Base-by-base conservation (phyloP, 495 filamentous ascomycete species). In the Xylona heveae region DNA sequence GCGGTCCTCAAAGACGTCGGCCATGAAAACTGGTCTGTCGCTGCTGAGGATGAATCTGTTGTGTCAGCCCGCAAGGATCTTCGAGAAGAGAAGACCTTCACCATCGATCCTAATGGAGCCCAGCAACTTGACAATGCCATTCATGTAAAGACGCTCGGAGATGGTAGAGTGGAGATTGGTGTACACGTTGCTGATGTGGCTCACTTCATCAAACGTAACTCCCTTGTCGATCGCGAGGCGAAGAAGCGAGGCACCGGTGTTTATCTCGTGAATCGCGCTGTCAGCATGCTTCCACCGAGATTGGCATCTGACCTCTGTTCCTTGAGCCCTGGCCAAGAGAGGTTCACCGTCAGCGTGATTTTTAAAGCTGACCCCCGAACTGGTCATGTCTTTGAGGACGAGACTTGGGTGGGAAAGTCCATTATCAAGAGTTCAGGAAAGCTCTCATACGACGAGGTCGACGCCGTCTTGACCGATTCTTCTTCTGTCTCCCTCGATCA, bases 181-280 rank as follows among this genome's bases (percentile, higher is more conserved):
- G 66, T 95, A 33, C 88, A 97, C 58, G 80, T 97, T 43, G 71
- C 83, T 18, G 88, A 97, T 55, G 80, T 93, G 38, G 78, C 88
- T 27, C 82, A 95, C 51, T 97, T 97, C 38, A 79, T 97, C 48
- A 95, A 95, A 59, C 61, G 71, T 22, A 92, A 90, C 59, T 93
- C 88, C 14, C 65, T 97, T 30, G 85, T 94, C 20, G 88, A 97
- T 47, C 76, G 88, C 26, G 88, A 97, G 56, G 88, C 88, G 1
- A 92, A 90, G 68, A 97, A 97, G 61, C 76, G 88, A 19, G 90
- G 85, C 35, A 95, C 88, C 31, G 84, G 79, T 22, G 88, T 97
- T 10, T 83, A 95, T 42, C 58, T 97, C 31, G 74, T 91, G 52
- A 84, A 92, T 54, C 69, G 82, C 16, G 68, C 78, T 33, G 92